Base-by-base conservation (phyloP, 192 early-diverging fungal species). In the Backusella macrospora region DNA sequence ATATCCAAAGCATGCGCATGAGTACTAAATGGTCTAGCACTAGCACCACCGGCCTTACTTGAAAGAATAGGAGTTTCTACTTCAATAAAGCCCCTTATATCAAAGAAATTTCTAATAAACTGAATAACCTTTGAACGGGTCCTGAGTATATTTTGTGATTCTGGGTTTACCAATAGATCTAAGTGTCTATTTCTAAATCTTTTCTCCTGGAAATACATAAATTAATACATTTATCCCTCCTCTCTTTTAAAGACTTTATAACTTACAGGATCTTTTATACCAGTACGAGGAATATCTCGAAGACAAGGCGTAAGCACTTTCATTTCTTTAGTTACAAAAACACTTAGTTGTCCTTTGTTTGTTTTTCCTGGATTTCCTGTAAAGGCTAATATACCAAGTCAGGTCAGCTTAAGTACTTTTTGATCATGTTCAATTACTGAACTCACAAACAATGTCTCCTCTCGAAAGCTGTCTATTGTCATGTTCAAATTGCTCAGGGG, bases 11-110 rank as follows among this genome's bases (percentile, higher is more conserved):
- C 90, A 73, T 92, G 80, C 0, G 87, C 82, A n/a, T 77, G 79
- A 2, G 94, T 96, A 0, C 77, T 71, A 67, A 96, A 96, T 12
- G 95, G 95, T 68, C 84, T 82, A 7, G 95, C 95, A 68, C 88
- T 91, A 2, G 95, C 95, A 23, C 95, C 95, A 21, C 94, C 94
- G 4, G 87, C 90, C 15, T 87, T 84, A 0, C 89, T 75, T 3
- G 89, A 90, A 16, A 96, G 78, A 16, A 95, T 81, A 0, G 95
- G 95, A 10, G 95, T 96, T 72, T 96, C 95, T 0, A 95, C 93
- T 73, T 96, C 95, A 9, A 93, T 59, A 79, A 96, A 96, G 9
- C 79, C 83, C 5, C 88, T 81, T 34, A 68, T 49, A 55, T 91
- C 87, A 12, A 96, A 76, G 70, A 87, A 95, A 10, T 70, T 14